Evolutionary conservation across 1,139 yeast species (phyloP).

Genomic region (Yamadazyma buinensis): DNA sequence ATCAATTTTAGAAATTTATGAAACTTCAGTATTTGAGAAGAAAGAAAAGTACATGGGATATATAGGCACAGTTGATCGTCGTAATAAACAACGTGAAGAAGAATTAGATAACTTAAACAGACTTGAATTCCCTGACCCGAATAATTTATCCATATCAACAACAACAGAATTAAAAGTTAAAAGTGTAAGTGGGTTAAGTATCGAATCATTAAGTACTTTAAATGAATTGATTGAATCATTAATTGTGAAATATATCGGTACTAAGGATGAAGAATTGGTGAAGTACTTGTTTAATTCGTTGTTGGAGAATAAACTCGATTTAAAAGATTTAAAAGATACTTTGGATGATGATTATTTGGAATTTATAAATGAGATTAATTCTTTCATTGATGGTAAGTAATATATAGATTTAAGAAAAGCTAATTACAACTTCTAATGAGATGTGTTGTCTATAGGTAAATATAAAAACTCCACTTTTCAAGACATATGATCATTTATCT

Average conservation of each 20-base stretch:
- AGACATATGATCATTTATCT: too few species aligned
- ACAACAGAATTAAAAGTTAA: not conserved
- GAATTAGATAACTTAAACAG: constrained; percentile 27
- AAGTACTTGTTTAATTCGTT: constrained; percentile 41
- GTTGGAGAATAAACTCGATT: constrained; percentile 23
- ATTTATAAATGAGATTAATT: constrained; percentile 31
- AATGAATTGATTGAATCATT: constrained; percentile 34
- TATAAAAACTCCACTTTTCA: too few species aligned
- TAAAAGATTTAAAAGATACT: constrained; percentile 46
- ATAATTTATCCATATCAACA: too few species aligned
- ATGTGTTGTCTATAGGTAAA: too few species aligned
- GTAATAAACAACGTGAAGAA: constrained; percentile 32
- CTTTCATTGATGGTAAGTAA: constrained; percentile 5
- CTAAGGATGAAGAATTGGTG: constrained; percentile 47
- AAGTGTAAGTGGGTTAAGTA: constrained; percentile 8
- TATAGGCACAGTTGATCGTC: constrained; percentile 10
- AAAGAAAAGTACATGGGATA: constrained; percentile 36
- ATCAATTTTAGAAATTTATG: constrained; percentile 23
- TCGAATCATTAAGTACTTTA: constrained; percentile 18
- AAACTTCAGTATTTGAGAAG: constrained; percentile 30
- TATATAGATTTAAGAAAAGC: too few species aligned
- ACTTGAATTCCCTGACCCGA: constrained; percentile 9
- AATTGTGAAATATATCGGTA: constrained; percentile 51
- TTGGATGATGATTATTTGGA: constrained; percentile 53
- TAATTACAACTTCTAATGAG: too few species aligned